Evolutionary conservation across 345 rosid genomes (phyloP).

Genomic region (Psidium guajava): DNA sequence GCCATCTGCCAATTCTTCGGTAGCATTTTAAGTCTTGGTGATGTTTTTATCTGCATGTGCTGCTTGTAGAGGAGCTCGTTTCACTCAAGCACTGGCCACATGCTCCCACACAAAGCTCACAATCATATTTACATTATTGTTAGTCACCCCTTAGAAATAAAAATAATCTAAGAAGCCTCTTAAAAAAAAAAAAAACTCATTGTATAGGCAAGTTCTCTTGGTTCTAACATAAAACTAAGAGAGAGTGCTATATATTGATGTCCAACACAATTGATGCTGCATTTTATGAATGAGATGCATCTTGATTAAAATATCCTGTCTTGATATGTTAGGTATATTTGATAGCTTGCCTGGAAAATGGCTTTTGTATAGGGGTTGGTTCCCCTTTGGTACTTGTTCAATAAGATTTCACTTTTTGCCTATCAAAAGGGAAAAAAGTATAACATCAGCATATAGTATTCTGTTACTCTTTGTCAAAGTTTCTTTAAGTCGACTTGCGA

Average conservation of each 20-base stretch:
- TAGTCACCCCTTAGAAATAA: background rate
- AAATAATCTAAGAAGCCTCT: background rate
- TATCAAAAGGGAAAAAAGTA: background rate
- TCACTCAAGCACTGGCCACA: background rate
- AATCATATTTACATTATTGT: background rate
- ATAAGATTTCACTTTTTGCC: background rate
- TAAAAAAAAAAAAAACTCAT: background rate
- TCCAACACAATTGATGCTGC: background rate
- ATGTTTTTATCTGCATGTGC: background rate
- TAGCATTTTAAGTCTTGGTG: background rate
- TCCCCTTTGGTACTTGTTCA: background rate
- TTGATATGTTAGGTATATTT: background rate
- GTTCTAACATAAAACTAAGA: background rate
- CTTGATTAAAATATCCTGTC: background rate
- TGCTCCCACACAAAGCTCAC: background rate
- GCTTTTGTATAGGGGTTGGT: background rate
- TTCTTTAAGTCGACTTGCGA: background rate
- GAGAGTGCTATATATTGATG: background rate
- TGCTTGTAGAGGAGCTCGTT: background rate
- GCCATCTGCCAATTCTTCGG: background rate
- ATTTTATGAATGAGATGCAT: background rate
- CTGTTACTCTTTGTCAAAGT: background rate
- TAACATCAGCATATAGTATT: background rate
- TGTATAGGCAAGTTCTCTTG: background rate
- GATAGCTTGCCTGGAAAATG: background rate